phyloP scores from a whole-genome alignment of 306 rosid genomes.

The Alnus glutinosa region DNA sequence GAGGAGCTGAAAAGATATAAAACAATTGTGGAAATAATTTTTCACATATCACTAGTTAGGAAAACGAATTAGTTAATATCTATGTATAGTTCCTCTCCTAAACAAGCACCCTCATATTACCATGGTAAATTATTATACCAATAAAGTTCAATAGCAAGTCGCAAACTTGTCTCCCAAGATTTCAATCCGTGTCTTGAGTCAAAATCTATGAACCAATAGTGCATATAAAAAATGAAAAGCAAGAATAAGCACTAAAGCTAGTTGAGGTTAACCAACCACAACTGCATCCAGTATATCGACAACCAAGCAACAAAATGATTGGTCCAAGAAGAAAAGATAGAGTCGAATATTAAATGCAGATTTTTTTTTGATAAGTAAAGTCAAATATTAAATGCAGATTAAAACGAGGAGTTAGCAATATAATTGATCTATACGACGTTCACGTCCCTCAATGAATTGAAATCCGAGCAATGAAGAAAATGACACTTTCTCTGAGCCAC shows the following conservation, averaged over 20 bases:
- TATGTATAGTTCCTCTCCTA: neutral
- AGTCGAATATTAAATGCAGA: neutral
- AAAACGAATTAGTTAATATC: constrained; percentile 8
- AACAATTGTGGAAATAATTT: neutral
- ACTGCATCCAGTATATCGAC: constrained; percentile 27
- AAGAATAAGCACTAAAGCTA: constrained; percentile 21
- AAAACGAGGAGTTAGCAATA: neutral
- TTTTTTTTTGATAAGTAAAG: no score
- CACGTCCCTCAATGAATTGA: neutral
- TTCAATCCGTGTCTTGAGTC: constrained; percentile 26
- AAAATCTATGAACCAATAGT: constrained; percentile 12
- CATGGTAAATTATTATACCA: constrained; percentile 1
- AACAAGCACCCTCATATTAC: constrained; percentile 14
- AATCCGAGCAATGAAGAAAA: constrained; percentile 4
- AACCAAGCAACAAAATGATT: constrained; percentile 39
- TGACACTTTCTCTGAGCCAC: constrained; percentile 6
- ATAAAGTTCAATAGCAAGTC: constrained; percentile 10
- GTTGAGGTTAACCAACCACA: constrained; percentile 15
- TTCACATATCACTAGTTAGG: constrained; percentile 1
- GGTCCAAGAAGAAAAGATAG: constrained; percentile 25
- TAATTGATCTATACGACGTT: neutral
- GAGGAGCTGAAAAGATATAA: neutral
- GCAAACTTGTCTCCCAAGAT: constrained; percentile 30
- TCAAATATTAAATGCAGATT: neutral
- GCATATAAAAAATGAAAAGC: neutral